These are phyloP conservation scores for Trebouxia gelatinosa DNA, from an alignment of 163 green algal species.

Conservation along the genomic window DNA sequence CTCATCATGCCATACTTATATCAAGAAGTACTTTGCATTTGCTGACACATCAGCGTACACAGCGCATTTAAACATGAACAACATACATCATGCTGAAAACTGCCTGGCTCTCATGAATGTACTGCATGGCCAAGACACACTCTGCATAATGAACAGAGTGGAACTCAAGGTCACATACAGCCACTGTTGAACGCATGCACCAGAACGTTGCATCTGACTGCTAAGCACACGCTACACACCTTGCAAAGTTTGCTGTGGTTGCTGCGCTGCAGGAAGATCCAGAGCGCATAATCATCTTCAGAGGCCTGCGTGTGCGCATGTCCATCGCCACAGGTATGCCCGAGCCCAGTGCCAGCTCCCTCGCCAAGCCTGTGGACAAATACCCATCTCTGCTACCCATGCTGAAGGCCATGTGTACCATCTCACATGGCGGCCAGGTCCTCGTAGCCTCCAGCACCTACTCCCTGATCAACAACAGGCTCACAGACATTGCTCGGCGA, in stretches of 20 bases:
- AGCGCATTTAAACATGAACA: too few relatives aligned
- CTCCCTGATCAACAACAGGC: constrained; percentile 26
- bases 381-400: constrained; percentile 10
- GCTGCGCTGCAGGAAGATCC: neutral
- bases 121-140: too few relatives aligned
- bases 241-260: neutral
- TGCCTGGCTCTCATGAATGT: too few relatives aligned
- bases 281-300: constrained; percentile 28
- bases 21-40: too few relatives aligned
- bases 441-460: constrained; percentile 19
- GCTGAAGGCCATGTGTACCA: constrained; percentile 17
- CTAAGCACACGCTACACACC: too few relatives aligned
- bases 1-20: too few relatives aligned
- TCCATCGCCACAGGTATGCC: constrained; percentile 2
- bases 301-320: constrained; percentile 25
- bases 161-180: too few relatives aligned
- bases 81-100: too few relatives aligned
- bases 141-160: too few relatives aligned
- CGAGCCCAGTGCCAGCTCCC: neutral
- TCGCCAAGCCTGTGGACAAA: constrained; percentile 19
- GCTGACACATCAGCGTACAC: too few relatives aligned
- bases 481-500: constrained; percentile 21
- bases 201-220: too few relatives aligned
- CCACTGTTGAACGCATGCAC: too few relatives aligned
- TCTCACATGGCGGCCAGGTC: constrained; percentile 17